These are phyloP conservation scores for Fragilariopsis cylindrus DNA, from an alignment of 108 stramenopile genomes.

Conservation along the genomic window DNA sequence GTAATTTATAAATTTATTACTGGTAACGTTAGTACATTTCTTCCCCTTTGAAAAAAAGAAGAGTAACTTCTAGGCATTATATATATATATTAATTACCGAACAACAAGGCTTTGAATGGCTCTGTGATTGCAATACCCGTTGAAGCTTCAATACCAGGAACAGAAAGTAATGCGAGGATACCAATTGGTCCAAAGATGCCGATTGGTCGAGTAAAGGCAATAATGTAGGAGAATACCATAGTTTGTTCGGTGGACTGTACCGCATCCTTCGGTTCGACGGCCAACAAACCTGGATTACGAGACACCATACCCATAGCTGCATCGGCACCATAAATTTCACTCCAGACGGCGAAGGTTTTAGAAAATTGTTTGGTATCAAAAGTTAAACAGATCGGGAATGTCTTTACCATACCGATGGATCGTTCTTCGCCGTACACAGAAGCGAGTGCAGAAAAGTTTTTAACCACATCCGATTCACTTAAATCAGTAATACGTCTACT, in stretches of 20 bases:
- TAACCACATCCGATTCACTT: conserved; percentile 27
- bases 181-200: conserved; percentile 48
- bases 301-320: conserved; percentile 81
- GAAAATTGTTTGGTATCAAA: conserved; percentile 65
- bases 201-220: conserved; percentile 67
- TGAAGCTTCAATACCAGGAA: conserved; percentile 57
- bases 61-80: too few species aligned
- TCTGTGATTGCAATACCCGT: conserved; percentile 51
- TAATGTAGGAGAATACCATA: conserved; percentile 77
- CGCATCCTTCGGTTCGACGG: conserved; percentile 67
- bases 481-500: conserved; percentile 47
- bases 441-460: conserved; percentile 65
- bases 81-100: too few species aligned
- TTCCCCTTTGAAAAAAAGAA: too few species aligned
- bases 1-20: too few species aligned
- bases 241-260: conserved; percentile 56
- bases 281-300: conserved; percentile 82
- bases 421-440: conserved; percentile 80
- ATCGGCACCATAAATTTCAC: conserved; percentile 74
- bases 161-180: conserved; percentile 46
- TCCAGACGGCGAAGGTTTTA: conserved; percentile 56
- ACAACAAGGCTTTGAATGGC: neutral
- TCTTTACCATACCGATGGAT: conserved; percentile 81
- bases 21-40: too few species aligned
- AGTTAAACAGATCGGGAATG: conserved; percentile 65